A percentile compares a stretch with the other conserved stretches of the same genome.
phyloP scores from a whole-genome alignment of 495 filamentous ascomycete genomes.

The Ascodesmis nigricans region DNA sequence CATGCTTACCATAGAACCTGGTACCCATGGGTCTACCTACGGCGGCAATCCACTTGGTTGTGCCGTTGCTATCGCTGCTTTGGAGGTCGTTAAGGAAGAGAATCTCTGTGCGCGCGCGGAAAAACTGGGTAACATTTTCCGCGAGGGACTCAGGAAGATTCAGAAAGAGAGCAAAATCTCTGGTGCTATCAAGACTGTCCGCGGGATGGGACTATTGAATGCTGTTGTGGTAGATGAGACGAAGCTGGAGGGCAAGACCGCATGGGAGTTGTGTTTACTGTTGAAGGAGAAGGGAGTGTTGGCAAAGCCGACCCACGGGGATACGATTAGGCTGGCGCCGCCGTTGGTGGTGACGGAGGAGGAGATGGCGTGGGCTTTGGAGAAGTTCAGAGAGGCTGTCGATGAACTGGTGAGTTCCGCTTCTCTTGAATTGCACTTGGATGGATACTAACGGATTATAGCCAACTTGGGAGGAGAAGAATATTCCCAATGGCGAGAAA shows the following conservation, averaged over 20 bases:
- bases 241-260: slow-evolving; percentile 58
- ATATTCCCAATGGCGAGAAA: slow-evolving; percentile 11
- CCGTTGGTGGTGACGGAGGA: slow-evolving; percentile 68
- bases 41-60: slow-evolving; percentile 95
- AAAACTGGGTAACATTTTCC: slow-evolving; percentile 60
- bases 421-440: background rate
- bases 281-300: slow-evolving; percentile 89
- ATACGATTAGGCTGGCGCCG: slow-evolving; percentile 89
- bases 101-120: slow-evolving; percentile 64
- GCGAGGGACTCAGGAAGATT: slow-evolving; percentile 47
- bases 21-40: slow-evolving; percentile 92
- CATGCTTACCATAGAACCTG: slow-evolving; percentile 94
- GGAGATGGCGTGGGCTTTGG: slow-evolving; percentile 56
- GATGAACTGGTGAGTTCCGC: slow-evolving; percentile 27
- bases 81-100: slow-evolving; percentile 86
- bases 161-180: slow-evolving; percentile 43
- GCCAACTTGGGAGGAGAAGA: slow-evolving; percentile 12
- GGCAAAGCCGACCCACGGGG: slow-evolving; percentile 95
- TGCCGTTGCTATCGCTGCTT: slow-evolving; percentile 85
- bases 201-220: slow-evolving; percentile 88
- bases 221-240: slow-evolving; percentile 91
- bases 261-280: slow-evolving; percentile 94
- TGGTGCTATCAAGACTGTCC: slow-evolving; percentile 60
- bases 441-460: slow-evolving; percentile 1
- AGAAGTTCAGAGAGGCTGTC: slow-evolving; percentile 55